Base-by-base conservation (phyloP, 225 moss, liverwort and hornwort species). In the Pseudoscleropodium purum region DNA sequence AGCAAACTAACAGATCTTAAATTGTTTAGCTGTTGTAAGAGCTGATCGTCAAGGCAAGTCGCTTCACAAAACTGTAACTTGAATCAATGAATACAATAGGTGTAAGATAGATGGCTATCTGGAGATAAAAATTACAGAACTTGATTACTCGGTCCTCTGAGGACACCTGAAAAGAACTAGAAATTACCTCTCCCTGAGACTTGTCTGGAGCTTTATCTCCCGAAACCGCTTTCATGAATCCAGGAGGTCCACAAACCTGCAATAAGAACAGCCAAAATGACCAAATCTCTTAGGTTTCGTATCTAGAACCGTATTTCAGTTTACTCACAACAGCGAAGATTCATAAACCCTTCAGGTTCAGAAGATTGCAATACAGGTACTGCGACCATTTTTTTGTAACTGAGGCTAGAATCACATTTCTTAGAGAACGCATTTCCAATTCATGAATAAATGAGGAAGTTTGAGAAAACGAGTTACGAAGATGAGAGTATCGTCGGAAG, bases 171-270 rank as follows among this genome's bases (percentile, higher is more conserved):
- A 84, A 81, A 49, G 21, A 83, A 47, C 70, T 64, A 61, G 74
- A 80, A 37, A 69, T 84, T 89, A 98, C 97, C 96, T 96, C 95
- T 87, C 98, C 98, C 85, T 98, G 98, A 90, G 97, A 95, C 88
- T 90, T 96, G 77, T 94, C 91, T 85, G 94, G 94, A 62, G 90
- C 81, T 92, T 95, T 98, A 91, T 98, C 96, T 62, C 98, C 98
- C 87, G 95, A 97, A 85, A 97, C 59, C 78, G 92, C 63, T 68
- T 95, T 96, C 95, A 96, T 96, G 87, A 97, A 91, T 64, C 96
- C 93, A 74, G 96, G 97, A 61, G 96, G 97, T 88, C 98, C 97
- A 91, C 97, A 98, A 43, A 98, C 96, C 96, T 98, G 91, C 85
- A 77, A 84, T 39, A 84, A n/a, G n/a, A 79, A 87, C 30, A 59